Conservation (phyloP, 139 green algal genomes). For the Micractinium sp. region DNA sequence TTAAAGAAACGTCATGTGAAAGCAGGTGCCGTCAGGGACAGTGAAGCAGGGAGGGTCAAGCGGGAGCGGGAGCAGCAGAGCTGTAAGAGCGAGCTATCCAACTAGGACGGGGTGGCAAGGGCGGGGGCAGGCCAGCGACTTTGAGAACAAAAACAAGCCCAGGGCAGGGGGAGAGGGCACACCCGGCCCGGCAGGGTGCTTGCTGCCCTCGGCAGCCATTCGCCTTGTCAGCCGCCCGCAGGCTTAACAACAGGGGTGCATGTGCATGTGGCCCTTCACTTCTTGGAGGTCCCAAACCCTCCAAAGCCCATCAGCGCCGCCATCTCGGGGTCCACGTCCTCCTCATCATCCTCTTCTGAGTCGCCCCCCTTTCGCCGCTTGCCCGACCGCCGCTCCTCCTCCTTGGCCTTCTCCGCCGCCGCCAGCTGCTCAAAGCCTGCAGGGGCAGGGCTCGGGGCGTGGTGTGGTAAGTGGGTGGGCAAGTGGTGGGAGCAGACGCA, state of each 20-base stretch:
- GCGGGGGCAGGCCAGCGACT: too few species aligned
- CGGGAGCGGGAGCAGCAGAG: background rate
- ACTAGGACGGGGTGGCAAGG: too few species aligned
- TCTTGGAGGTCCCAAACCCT: slow-evolving; percentile 82
- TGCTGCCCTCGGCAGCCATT: too few species aligned
- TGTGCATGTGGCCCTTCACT: background rate
- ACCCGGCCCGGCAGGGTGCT: too few species aligned
- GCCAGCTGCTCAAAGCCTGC: slow-evolving; percentile 33
- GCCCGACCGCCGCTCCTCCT: slow-evolving; percentile 61
- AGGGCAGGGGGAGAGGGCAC: too few species aligned
- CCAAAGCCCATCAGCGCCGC: slow-evolving; percentile 94
- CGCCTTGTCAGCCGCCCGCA: too few species aligned
- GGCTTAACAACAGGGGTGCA: too few species aligned
- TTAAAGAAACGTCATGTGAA: too few species aligned
- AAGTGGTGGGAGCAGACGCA: too few species aligned
- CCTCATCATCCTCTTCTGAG: slow-evolving; percentile 57
- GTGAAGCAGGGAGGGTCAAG: background rate
- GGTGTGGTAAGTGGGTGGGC: too few species aligned
- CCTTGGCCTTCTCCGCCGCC: slow-evolving; percentile 48
- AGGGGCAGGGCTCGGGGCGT: background rate
- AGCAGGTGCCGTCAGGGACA: background rate
- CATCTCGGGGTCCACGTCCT: slow-evolving; percentile 85
- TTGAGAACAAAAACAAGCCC: too few species aligned
- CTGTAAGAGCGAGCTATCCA: background rate
- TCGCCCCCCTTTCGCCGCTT: slow-evolving; percentile 11